Base-by-base conservation (phyloP, 2,329 filamentous ascomycete species). In the Sarocladiaceae sp. region DNA sequence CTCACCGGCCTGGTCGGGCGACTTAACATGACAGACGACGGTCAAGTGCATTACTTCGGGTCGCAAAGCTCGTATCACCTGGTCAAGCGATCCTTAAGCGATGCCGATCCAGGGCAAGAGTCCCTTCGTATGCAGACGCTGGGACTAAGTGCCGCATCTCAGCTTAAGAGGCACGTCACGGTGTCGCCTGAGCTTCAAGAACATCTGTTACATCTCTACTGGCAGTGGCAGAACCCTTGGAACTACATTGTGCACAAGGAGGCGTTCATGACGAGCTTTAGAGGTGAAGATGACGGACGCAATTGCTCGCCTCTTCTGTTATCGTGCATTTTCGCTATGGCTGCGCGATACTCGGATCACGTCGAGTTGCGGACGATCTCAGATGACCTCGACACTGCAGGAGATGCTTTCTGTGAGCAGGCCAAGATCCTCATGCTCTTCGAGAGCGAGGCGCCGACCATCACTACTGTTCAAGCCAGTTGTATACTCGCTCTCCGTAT, bases 161-260 rank as follows among this genome's bases (percentile, higher is more conserved):
- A 54, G 31, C 52, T 59, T 1, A 50, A 55, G 3, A 53, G 53
- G 22, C 44, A 31, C 2, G 53, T 53, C 15, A 42, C 28, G 1
- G 46, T 61, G n/a, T 49, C 59, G 0, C 22, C 51, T 1, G 62
- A 64, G 6, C 53, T 64, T 1, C 55, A 60, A 28, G 52, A 57
- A 8, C 62, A 64, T 26, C 53, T 64, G 0, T 56, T 64, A 7
- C 57, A 58, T 5, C 52, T 64, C 2, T 64, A 58, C 29, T 64
- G 58, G 56, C 42, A 49, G 3, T 64, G 62, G 62, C 59, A 61
- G 33, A 64, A 64, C 12, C 55, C 59, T 0, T 64, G 62, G 60
- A 55, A 57, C n/a, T 62, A 62, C 22, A 42, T 64, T 12, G 53
- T 64, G 1, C 55, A 60, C 37, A 59, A 60, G 7, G 57, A 50